Percentiles rank a stretch among this genome's conserved stretches.
Conservation (phyloP, 1,284 basidiomycete genomes). For the Boletellus deceptivus region DNA sequence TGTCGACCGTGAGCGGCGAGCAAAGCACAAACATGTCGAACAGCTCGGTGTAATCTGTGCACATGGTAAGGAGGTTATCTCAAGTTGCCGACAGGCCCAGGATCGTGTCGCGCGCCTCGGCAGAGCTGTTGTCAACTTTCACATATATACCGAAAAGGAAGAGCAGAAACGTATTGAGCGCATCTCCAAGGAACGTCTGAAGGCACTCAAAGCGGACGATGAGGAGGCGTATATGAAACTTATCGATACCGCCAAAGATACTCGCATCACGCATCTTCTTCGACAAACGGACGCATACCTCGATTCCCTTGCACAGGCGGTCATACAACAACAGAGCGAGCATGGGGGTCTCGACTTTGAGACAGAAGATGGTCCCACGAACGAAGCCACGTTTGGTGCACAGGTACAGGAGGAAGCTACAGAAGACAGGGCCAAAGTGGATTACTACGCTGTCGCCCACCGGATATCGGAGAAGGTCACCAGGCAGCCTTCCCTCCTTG, state of each 20-base stretch:
- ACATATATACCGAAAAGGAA: slow-evolving; percentile 92
- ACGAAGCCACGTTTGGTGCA: slow-evolving; percentile 90
- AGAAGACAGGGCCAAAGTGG: slow-evolving; percentile 79
- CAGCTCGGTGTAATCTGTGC: slow-evolving; percentile 87
- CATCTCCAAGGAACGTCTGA: slow-evolving; percentile 96
- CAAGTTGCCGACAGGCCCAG: slow-evolving; percentile 60
- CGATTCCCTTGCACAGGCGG: slow-evolving; percentile 92
- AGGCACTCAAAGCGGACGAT: slow-evolving; percentile 96
- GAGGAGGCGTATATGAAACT: slow-evolving; percentile 99
- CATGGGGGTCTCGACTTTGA: slow-evolving; percentile 52
- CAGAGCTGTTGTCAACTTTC: slow-evolving; percentile 84
- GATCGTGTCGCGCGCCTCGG: slow-evolving; percentile 85
- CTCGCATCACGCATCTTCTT: slow-evolving; percentile 95
- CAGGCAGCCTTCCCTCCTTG: slow-evolving; percentile 79
- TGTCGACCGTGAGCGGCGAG: slow-evolving; percentile 87
- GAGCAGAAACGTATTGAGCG: slow-evolving; percentile 98
- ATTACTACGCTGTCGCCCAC: slow-evolving; percentile 98
- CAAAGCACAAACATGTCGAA: slow-evolving; percentile 95
- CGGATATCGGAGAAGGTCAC: slow-evolving; percentile 87
- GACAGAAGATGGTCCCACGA: slow-evolving; percentile 71
- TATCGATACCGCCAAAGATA: slow-evolving; percentile 99
- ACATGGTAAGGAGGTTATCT: slow-evolving; percentile 79
- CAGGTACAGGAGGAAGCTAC: slow-evolving; percentile 56
- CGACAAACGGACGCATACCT: slow-evolving; percentile 95
- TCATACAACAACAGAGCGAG: slow-evolving; percentile 91